Evolutionary conservation across 345 rosid genomes (phyloP).

Genomic region (Moricandia arvensis): DNA sequence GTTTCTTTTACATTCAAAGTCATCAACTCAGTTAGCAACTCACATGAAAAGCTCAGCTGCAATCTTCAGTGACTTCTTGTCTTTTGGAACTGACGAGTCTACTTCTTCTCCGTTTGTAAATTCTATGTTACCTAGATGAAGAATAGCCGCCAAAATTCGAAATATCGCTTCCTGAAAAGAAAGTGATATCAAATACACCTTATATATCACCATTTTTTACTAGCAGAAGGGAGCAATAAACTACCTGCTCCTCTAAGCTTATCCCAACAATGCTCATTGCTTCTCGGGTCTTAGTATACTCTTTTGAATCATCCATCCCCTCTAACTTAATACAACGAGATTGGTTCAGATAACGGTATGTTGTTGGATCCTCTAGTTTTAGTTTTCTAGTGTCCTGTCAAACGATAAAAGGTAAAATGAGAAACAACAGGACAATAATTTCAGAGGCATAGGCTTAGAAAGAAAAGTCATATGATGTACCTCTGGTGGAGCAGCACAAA

Average conservation of each 20-base stretch:
- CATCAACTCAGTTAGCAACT: constrained; percentile 18
- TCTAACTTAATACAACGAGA: constrained; percentile 80
- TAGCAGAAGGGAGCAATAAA: neutral
- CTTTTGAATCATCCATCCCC: constrained; percentile 75
- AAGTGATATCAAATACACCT: constrained; percentile 21
- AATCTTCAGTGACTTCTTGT: constrained; percentile 77
- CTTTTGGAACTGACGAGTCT: constrained; percentile 88
- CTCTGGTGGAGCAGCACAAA: constrained; percentile 92
- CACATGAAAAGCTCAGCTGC: constrained; percentile 89
- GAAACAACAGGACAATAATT: constrained; percentile 9
- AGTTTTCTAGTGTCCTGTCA: constrained; percentile 62
- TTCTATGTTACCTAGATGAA: constrained; percentile 94
- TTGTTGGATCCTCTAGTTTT: constrained; percentile 69
- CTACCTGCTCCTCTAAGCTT: constrained; percentile 80
- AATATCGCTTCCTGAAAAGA: constrained; percentile 75
- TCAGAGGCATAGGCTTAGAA: neutral
- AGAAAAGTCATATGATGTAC: constrained; percentile 37
- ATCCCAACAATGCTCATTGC: constrained; percentile 97
- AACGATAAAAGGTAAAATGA: neutral
- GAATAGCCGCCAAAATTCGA: constrained; percentile 88
- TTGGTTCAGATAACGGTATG: constrained; percentile 85
- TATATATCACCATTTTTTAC: neutral
- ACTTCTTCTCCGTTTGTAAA: constrained; percentile 80
- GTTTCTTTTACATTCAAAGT: constrained; percentile 4
- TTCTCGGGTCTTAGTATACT: constrained; percentile 68